Percentiles rank a stretch among this genome's conserved stretches.
Evolutionary conservation across 108 stramenopile genomes (phyloP).

Genomic region (Fistulifera pelliculosa): DNA sequence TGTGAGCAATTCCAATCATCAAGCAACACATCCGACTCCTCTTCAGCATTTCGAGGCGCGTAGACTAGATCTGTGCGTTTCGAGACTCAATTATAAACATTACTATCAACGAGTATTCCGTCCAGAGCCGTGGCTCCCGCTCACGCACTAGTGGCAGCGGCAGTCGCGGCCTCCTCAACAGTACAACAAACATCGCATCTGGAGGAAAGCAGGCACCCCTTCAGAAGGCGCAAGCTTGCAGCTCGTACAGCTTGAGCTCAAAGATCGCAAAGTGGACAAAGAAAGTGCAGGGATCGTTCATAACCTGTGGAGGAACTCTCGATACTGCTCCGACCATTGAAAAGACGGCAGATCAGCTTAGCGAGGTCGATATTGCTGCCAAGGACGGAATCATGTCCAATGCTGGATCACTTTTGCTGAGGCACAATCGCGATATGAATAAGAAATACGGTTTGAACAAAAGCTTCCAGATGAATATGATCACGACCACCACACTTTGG

Average conservation of each 20-base stretch:
- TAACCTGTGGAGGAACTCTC: background rate
- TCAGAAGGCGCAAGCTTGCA: background rate
- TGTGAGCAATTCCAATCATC: too few species aligned
- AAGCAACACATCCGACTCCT: too few species aligned
- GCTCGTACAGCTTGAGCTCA: background rate
- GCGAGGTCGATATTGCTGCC: background rate
- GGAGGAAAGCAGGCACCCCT: background rate
- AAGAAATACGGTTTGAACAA: background rate
- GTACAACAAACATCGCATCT: background rate
- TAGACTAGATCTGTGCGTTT: too few species aligned
- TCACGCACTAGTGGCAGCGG: conserved; percentile 1
- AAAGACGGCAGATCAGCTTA: background rate
- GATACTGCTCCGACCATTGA: background rate
- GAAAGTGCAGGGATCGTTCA: background rate
- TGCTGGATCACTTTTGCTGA: background rate
- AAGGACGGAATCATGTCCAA: background rate
- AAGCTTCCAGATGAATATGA: background rate
- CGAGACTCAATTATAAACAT: too few species aligned
- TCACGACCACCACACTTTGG: conserved; percentile 39
- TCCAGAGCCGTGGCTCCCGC: conserved; percentile 6
- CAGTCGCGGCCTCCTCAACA: background rate
- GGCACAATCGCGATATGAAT: background rate
- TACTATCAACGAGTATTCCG: too few species aligned
- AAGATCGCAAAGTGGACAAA: background rate
- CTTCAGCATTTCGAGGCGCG: too few species aligned